Evolutionary conservation across 2,329 filamentous ascomycete species (phyloP), one percentile per base, ranked within the genome.

Genomic region (Ascochyta fabae): DNA sequence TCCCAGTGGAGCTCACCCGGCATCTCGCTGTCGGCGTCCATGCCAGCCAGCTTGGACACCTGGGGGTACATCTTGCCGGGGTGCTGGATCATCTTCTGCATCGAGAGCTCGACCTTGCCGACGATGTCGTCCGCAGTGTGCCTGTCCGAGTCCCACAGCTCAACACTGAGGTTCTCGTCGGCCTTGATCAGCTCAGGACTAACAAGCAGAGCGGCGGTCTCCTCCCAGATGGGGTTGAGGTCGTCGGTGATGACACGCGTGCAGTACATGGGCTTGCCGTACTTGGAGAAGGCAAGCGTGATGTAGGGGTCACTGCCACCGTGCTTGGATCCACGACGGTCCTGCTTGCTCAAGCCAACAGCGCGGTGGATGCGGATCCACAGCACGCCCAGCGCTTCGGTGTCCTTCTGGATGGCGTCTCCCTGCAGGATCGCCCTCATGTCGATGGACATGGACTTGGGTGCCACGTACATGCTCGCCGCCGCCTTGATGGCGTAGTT

Each of bases 231-330:
- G 0, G 95, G 95, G 69, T 98, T 96, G 50, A 96, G 83, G 64
- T 97, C 90, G 69, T 98, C 94, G 48, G 94, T 92, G 61, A 98
- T 97, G 47, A 98, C 93, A 43, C 95, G 88, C 1, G 95, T 98
- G 76, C 93, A 97, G 77, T 96, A 98, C 85, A 96, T 96, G 1
- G 94, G 94, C 78, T 99, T 99, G 53, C 90, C 91, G 66, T 97
- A 98, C 75, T 98, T 97, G 68, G 91, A 96, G 80, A 96, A 98
- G 36, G 90, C 89, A 33, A 98, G 83, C 29, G 94, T 97, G 72
- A 98, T 96, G 75, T 98, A 98, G 0, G 94, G 92, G 66, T 99
- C 95, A 46, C 91, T 96, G 40, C 94, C 94, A 31, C 95, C 94
- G 16, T 92, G 90, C 48, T 88, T 84, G 68, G 88, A 93, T 36